Evolutionary conservation across 495 filamentous ascomycete species (phyloP).

Genomic region (Polyplosphaeria fusca): DNA sequence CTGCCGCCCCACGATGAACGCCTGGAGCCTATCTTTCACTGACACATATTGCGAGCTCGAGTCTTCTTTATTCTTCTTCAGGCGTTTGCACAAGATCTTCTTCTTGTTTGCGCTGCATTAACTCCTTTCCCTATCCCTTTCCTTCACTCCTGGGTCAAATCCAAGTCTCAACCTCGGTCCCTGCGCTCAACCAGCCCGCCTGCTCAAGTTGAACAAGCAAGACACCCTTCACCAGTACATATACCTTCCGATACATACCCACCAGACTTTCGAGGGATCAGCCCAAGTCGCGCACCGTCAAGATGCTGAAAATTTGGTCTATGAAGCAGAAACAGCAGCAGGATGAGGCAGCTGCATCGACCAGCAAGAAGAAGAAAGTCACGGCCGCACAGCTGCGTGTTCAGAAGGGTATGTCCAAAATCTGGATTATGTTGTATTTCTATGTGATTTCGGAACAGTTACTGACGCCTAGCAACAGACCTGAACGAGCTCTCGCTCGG

Average conservation of each 20-base stretch:
- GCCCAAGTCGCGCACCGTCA: no score
- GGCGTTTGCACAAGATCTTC: not conserved
- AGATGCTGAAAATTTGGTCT: slow-evolving; percentile 99
- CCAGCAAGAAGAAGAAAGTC: slow-evolving; percentile 94
- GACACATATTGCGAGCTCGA: not conserved
- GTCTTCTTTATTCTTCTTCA: not conserved
- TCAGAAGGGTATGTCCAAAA: slow-evolving; percentile 71
- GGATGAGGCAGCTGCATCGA: slow-evolving; percentile 61
- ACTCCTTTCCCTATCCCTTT: not conserved
- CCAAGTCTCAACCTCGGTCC: not conserved
- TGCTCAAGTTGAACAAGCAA: not conserved
- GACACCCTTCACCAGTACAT: no score
- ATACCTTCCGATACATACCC: no score
- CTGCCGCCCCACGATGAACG: not conserved
- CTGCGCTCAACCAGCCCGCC: not conserved
- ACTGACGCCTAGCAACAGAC: slow-evolving; percentile 53
- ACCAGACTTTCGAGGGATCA: no score
- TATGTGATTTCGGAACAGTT: not conserved
- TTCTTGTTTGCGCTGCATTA: no score
- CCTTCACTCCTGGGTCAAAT: not conserved
- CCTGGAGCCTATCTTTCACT: not conserved
- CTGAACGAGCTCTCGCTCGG: slow-evolving; percentile 88
- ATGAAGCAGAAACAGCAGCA: slow-evolving; percentile 98
- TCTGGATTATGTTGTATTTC: not conserved
- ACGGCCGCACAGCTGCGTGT: slow-evolving; percentile 93